phyloP scores from a whole-genome alignment of 371 early-diverging fungal genomes.

The Actinomucor elegans region DNA sequence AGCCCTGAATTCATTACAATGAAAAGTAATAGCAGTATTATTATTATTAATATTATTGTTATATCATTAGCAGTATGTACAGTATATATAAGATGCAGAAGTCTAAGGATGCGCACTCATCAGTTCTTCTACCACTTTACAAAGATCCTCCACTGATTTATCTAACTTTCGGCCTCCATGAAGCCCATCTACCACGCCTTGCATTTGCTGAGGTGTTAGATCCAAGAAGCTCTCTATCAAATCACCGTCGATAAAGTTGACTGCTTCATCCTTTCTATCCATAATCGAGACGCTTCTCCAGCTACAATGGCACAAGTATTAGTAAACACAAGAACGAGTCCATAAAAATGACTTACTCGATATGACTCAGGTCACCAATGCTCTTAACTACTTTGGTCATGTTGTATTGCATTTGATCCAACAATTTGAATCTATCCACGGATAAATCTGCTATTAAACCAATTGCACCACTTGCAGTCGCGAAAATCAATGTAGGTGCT shows the following conservation, averaged over 20 bases:
- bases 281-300: slow-evolving; percentile 73
- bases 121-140: slow-evolving; percentile 52
- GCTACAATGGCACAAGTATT: slow-evolving; percentile 21
- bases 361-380: slow-evolving; percentile 67
- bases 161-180: slow-evolving; percentile 46
- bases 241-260: slow-evolving; percentile 90
- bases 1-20: too few species aligned
- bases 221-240: slow-evolving; percentile 85
- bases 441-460: slow-evolving; percentile 78
- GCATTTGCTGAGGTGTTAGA: slow-evolving; percentile 63
- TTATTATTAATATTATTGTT: too few species aligned
- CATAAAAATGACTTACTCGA: slow-evolving; percentile 66
- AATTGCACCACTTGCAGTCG: slow-evolving; percentile 79
- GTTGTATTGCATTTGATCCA: slow-evolving; percentile 73
- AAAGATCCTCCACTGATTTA: slow-evolving; percentile 44
- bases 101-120: slow-evolving; percentile 50
- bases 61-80: too few species aligned
- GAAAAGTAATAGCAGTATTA: too few species aligned
- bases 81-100: too few species aligned
- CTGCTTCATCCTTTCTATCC: slow-evolving; percentile 50
- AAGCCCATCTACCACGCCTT: slow-evolving; percentile 58
- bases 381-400: slow-evolving; percentile 62
- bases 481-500: slow-evolving; percentile 66
- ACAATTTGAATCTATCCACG: slow-evolving; percentile 57
- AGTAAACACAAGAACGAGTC: not conserved